A percentile compares a stretch with the other conserved stretches of the same genome.
phyloP scores from a whole-genome alignment of 768 basidiomycete genomes.

The Megacollybia marginata region DNA sequence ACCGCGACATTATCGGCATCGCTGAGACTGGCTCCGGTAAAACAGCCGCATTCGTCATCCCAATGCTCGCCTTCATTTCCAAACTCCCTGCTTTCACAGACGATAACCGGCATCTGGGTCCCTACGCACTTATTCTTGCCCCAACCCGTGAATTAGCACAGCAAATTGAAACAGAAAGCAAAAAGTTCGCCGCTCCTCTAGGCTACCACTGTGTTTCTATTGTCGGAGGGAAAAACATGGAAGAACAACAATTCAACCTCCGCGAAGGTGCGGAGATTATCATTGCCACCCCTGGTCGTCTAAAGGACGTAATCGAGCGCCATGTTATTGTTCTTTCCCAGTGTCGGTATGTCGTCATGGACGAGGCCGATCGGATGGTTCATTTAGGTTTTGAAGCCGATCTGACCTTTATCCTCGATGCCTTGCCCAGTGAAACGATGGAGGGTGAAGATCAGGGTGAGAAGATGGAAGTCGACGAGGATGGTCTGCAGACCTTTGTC shows the following conservation, averaged over 20 bases:
- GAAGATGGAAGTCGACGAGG: constrained; percentile 74
- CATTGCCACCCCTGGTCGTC: constrained; percentile 96
- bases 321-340: constrained; percentile 93
- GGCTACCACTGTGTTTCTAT: constrained; percentile 96
- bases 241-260: constrained; percentile 96
- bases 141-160: constrained; percentile 99
- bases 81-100: constrained; percentile 81
- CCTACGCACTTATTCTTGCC: constrained; percentile 87
- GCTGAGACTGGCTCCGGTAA: constrained; percentile 99
- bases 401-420: constrained; percentile 89
- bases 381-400: constrained; percentile 95
- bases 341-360: constrained; percentile 99
- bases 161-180: constrained; percentile 90
- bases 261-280: constrained; percentile 99
- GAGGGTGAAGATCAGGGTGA: constrained; percentile 75
- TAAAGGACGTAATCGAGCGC: constrained; percentile 96
- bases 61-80: constrained; percentile 93
- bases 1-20: constrained; percentile 95
- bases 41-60: constrained; percentile 97
- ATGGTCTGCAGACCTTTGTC: constrained; percentile 35
- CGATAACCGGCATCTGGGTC: constrained; percentile 90
- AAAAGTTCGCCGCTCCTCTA: constrained; percentile 85
- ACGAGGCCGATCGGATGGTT: constrained; percentile 99
- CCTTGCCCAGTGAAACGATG: constrained; percentile 82
- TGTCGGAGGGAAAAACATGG: constrained; percentile 92